These are phyloP conservation scores for Pinus tabuliformis DNA, from an alignment of 75 land plant species.

Conservation along the genomic window DNA sequence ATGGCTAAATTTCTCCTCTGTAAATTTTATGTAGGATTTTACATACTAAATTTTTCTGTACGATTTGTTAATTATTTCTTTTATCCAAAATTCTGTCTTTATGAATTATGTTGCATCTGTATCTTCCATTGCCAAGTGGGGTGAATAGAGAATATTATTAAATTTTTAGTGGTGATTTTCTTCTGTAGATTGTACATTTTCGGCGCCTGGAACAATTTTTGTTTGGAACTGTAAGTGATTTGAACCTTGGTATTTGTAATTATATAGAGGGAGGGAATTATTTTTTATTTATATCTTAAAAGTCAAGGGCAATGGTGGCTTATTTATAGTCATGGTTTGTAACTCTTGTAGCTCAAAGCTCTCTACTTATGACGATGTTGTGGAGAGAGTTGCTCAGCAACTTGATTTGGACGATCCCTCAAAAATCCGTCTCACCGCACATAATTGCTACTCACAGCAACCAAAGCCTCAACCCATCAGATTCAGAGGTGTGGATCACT, in stretches of 20 bases:
- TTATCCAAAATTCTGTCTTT: too few species aligned
- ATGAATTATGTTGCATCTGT: not conserved
- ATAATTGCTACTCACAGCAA: constrained; percentile 53
- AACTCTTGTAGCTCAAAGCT: constrained; percentile 40
- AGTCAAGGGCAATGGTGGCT: not conserved
- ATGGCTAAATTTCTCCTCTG: too few species aligned
- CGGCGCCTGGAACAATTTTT: constrained; percentile 50
- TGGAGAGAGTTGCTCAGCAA: constrained; percentile 41
- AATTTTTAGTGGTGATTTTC: not conserved
- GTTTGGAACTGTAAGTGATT: constrained; percentile 45
- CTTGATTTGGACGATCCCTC: constrained; percentile 53
- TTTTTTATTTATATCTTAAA: not conserved
- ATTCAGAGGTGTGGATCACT: constrained; percentile 40
- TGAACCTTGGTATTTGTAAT: not conserved
- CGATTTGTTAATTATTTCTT: too few species aligned
- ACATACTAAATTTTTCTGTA: too few species aligned
- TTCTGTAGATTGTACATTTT: constrained; percentile 48
- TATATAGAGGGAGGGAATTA: too few species aligned
- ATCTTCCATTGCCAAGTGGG: not conserved
- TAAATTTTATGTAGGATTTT: too few species aligned
- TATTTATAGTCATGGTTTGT: not conserved
- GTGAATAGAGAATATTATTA: not conserved
- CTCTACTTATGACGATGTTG: constrained; percentile 51
- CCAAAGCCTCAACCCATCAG: constrained; percentile 62
- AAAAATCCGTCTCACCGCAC: constrained; percentile 44